Conservation (phyloP, 495 filamentous ascomycete species). For the Aspergillus sclerotioniger region DNA sequence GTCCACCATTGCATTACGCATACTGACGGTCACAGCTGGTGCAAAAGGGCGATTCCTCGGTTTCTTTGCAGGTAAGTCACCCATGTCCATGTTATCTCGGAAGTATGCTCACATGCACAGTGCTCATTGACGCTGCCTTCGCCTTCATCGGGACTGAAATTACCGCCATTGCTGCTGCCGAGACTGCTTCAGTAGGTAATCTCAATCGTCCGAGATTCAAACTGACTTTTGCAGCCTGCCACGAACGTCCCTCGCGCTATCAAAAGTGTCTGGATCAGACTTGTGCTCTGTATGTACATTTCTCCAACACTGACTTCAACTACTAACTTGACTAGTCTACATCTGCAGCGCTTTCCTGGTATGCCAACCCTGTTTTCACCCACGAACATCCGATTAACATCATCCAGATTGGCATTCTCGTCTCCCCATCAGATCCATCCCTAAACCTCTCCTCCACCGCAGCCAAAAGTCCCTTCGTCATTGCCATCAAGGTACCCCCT, state of each 20-base stretch:
- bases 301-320: background rate
- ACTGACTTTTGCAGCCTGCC: background rate
- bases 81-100: too few relatives aligned
- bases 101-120: background rate
- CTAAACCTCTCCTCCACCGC: background rate
- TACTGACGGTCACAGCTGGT: slow-evolving; percentile 11
- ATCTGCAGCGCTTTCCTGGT: background rate
- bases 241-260: background rate
- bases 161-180: background rate
- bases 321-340: background rate
- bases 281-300: background rate
- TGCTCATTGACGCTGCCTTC: slow-evolving; percentile 20
- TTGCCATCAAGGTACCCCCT: background rate
- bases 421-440: background rate
- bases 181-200: background rate
- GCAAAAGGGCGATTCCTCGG: slow-evolving; percentile 20
- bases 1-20: background rate
- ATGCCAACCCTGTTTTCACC: background rate
- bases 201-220: background rate
- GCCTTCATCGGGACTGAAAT: slow-evolving; percentile 15
- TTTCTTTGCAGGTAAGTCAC: slow-evolving; percentile 16
- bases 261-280: background rate
- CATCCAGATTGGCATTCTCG: background rate
- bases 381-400: background rate
- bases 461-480: background rate